Percentiles rank a stretch among this genome's conserved stretches.
These are phyloP conservation scores for Ustulina deusta DNA, from an alignment of 2,329 filamentous ascomycete genomes.

Conservation along the genomic window DNA sequence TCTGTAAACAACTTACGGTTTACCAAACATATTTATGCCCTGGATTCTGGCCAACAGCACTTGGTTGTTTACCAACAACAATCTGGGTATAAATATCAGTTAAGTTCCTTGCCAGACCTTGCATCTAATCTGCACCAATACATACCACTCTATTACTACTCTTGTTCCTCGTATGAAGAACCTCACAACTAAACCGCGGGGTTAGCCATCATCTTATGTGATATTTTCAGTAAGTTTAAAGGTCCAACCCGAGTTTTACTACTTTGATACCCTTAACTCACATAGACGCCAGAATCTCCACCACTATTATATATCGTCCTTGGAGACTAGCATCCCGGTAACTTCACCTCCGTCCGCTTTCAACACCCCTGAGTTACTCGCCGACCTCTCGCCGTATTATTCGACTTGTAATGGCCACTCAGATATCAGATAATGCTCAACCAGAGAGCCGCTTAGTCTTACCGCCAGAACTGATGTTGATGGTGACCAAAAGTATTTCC, in stretches of 20 bases:
- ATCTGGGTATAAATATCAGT: too few species aligned
- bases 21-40: too few species aligned
- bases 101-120: too few species aligned
- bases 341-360: neutral
- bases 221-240: neutral
- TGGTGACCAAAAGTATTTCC: neutral
- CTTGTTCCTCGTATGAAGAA: too few species aligned
- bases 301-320: neutral
- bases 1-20: too few species aligned
- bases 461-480: neutral
- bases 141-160: too few species aligned
- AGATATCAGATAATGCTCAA: neutral
- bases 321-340: neutral
- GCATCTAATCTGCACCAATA: too few species aligned
- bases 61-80: too few species aligned
- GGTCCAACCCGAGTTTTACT: neutral
- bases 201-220: too few species aligned
- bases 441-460: neutral
- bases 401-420: neutral
- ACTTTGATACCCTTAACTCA: neutral
- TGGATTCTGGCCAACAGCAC: too few species aligned
- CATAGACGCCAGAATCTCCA: neutral
- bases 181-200: neutral
- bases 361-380: neutral
- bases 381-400: neutral